These are phyloP conservation scores for Syzygium malaccense DNA, from an alignment of 441 rosid species.

Conservation along the genomic window DNA sequence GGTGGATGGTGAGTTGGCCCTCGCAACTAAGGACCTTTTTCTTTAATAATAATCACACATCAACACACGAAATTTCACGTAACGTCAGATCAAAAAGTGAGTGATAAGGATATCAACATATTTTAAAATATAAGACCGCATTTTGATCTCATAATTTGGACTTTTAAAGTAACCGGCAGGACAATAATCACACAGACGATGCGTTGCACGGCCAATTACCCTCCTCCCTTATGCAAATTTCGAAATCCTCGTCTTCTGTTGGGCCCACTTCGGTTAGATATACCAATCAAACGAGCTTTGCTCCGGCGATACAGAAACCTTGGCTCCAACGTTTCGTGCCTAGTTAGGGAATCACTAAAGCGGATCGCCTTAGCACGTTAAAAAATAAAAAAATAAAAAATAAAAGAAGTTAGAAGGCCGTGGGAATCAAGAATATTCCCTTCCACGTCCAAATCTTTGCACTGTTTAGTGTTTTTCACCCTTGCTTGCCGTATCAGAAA, in stretches of 20 bases:
- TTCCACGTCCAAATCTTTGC: background rate
- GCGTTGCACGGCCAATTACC: background rate
- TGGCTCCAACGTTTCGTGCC: background rate
- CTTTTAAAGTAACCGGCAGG: accelerated
- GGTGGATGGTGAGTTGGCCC: background rate
- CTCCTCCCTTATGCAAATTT: background rate
- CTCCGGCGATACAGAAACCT: background rate
- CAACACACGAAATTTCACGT: background rate
- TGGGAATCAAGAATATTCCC: background rate
- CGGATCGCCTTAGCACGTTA: background rate
- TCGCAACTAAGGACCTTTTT: background rate
- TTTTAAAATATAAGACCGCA: background rate
- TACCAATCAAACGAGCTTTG: background rate
- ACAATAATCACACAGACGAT: background rate
- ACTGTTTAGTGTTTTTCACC: background rate
- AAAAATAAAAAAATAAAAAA: background rate
- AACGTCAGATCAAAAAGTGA: background rate
- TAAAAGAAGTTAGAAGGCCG: background rate
- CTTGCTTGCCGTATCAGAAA: background rate
- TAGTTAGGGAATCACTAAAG: background rate
- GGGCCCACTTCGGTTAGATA: background rate
- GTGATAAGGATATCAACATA: background rate
- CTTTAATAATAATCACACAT: background rate
- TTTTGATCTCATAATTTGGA: background rate
- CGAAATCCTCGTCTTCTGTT: background rate